Evolutionary conservation across 1,284 basidiomycete genomes (phyloP).

Genomic region (Crepidotus sp.): DNA sequence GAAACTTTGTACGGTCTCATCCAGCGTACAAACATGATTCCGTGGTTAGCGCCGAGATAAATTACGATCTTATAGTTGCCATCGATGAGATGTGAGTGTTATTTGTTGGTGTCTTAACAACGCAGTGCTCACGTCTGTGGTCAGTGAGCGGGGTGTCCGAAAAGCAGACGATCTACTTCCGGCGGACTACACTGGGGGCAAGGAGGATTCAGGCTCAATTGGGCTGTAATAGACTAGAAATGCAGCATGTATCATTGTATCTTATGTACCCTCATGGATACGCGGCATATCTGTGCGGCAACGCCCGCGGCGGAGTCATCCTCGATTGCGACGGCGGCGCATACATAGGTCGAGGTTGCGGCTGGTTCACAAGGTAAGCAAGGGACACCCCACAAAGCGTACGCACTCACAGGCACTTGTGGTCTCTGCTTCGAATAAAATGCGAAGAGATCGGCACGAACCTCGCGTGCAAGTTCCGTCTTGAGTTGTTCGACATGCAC

Average conservation of each 20-base stretch:
- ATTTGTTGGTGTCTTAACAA: neutral
- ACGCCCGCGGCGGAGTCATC: slow-evolving; percentile 1
- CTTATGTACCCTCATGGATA: neutral
- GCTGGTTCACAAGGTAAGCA: neutral
- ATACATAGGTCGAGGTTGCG: neutral
- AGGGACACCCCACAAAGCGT: neutral
- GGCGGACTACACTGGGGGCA: slow-evolving; percentile 43
- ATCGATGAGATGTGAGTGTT: slow-evolving; percentile 83
- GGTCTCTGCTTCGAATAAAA: slow-evolving; percentile 67
- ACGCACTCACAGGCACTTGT: slow-evolving; percentile 16
- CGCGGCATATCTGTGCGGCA: slow-evolving; percentile 6
- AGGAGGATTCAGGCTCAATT: slow-evolving; percentile 36
- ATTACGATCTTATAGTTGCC: slow-evolving; percentile 87
- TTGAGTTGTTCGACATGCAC: slow-evolving; percentile 82
- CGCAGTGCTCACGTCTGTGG: slow-evolving; percentile 12
- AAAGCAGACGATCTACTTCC: slow-evolving; percentile 59
- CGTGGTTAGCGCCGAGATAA: slow-evolving; percentile 83
- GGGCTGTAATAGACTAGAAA: slow-evolving; percentile 21
- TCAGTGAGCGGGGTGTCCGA: slow-evolving; percentile 63
- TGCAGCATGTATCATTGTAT: neutral
- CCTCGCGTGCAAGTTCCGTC: slow-evolving; percentile 66
- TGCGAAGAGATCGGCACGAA: slow-evolving; percentile 60
- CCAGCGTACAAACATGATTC: slow-evolving; percentile 89
- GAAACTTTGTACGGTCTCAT: slow-evolving; percentile 84
- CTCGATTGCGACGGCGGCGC: slow-evolving; percentile 1